Evolutionary conservation across 345 rosid genomes (phyloP), one percentile per base, ranked within the genome.

Genomic region (Microcos paniculata): DNA sequence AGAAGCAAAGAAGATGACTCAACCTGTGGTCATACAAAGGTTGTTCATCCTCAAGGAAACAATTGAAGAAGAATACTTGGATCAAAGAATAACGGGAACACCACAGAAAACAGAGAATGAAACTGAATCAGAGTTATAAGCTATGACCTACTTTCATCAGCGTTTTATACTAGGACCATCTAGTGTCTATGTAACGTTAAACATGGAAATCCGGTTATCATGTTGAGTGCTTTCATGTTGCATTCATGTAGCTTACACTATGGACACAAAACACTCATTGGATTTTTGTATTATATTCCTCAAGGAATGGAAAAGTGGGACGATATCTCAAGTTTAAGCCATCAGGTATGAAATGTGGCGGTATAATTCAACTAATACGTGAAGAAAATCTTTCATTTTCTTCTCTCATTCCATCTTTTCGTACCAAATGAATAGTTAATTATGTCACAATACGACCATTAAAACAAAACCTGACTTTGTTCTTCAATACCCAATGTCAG

Each of bases 1-100:
- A 87, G 97, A 90, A 87, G 98, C 91, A 28, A 93, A 85, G 80
- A 87, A 87, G 79, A 80, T 96, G 96, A 80, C 83, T 74, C 91
- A 90, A 62, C 99, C 99, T n/a, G 80, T 95, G 8, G 96, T 95
- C 16, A 92, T 96, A 28, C 98, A 93, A 72, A 85, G 99, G 84
- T 80, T 96, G 57, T 87, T 89, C 80, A 85, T 96, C 84, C 92
- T 93, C 53, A 88, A 91, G 80, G 92, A 96, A 70, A 96, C 94
- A 1, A 85, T 91, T 7, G 97, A 93, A 80, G 92, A 87, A 13
- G 99, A 96, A 82, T 96, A 96, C 86, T 53, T 91, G 75, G 94
- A 82, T 62, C 81, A 81, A 70, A 69, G 66, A 46, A 57, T 79
- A 26, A 4, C 14, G n/a, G 70, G 11, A 56, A 48, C 68, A 1